A percentile compares a stretch with the other conserved stretches of the same genome.
Conservation (phyloP, 164 flowering plant species). For the Akebia trifoliata region DNA sequence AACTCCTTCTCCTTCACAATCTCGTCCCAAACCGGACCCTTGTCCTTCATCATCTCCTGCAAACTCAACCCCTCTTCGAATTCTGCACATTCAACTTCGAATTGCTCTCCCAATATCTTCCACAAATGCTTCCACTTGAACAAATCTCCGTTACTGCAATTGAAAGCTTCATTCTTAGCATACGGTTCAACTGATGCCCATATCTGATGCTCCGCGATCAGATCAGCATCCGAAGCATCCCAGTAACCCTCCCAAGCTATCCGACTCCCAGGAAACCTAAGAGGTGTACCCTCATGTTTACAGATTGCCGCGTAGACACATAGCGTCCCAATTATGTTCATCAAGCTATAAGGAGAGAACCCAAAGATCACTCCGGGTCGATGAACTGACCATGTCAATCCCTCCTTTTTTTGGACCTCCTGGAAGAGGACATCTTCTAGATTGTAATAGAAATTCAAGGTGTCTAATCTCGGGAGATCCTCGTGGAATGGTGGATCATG, state of each 20-base stretch:
- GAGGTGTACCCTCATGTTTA: constrained; percentile 50
- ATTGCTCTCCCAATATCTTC: constrained; percentile 66
- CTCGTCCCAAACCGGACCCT: constrained; percentile 65
- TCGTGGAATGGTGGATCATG: constrained; percentile 70
- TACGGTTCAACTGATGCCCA: constrained; percentile 81
- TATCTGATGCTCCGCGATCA: constrained; percentile 82
- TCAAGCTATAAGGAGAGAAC: constrained; percentile 67
- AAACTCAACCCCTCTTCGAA: constrained; percentile 39
- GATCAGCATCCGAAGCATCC: constrained; percentile 61
- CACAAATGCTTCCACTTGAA: constrained; percentile 87
- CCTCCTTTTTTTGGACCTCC: constrained; percentile 45
- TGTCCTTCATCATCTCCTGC: constrained; percentile 63
- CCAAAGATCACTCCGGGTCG: constrained; percentile 59
- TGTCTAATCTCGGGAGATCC: constrained; percentile 53
- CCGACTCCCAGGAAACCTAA: constrained; percentile 56
- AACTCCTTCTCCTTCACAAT: constrained; percentile 62
- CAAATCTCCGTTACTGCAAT: constrained; percentile 70
- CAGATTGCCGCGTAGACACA: constrained; percentile 77
- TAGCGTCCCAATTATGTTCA: constrained; percentile 59
- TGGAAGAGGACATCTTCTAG: constrained; percentile 59
- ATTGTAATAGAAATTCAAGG: constrained; percentile 58
- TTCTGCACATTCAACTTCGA: constrained; percentile 48
- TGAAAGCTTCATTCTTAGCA: constrained; percentile 76
- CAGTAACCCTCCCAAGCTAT: constrained; percentile 55
- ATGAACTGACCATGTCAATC: constrained; percentile 64